A percentile compares a stretch with the other conserved stretches of the same genome.
Evolutionary conservation across 2,329 filamentous ascomycete genomes (phyloP).

Genomic region (Aspergillus novoparasiticus): DNA sequence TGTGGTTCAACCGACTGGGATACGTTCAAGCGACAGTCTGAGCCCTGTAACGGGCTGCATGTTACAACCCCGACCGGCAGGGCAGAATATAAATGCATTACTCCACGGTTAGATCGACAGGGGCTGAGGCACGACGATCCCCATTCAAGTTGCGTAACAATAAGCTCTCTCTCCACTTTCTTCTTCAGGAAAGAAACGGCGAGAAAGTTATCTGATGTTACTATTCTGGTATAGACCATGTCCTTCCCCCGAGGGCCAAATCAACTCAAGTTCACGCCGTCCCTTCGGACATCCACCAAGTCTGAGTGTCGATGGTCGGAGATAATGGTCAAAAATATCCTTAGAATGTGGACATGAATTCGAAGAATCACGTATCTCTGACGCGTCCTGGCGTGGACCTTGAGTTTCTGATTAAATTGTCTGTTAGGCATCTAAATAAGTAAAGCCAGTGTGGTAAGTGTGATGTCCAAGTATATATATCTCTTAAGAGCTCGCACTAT

Average conservation of each 20-base stretch:
- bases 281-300: not conserved
- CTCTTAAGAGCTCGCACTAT: not conserved
- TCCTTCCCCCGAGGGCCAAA: not conserved
- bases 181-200: not conserved
- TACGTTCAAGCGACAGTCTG: not conserved
- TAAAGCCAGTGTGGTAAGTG: not conserved
- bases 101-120: not conserved
- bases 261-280: not conserved
- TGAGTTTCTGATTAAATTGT: not conserved
- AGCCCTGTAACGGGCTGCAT: not conserved
- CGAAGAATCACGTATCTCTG: not conserved
- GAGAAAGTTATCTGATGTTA: not conserved
- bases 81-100: not conserved
- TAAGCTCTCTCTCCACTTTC: not conserved
- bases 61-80: not conserved
- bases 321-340: not conserved
- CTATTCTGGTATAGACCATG: not conserved
- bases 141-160: not conserved
- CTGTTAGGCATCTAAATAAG: not conserved
- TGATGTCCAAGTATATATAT: not conserved
- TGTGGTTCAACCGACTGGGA: not conserved
- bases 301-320: not conserved
- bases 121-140: not conserved
- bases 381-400: not conserved
- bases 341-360: not conserved